Percentiles rank a stretch among this genome's conserved stretches.
Conservation (phyloP, 768 basidiomycete genomes). For the Hirschioporus abietinus region DNA sequence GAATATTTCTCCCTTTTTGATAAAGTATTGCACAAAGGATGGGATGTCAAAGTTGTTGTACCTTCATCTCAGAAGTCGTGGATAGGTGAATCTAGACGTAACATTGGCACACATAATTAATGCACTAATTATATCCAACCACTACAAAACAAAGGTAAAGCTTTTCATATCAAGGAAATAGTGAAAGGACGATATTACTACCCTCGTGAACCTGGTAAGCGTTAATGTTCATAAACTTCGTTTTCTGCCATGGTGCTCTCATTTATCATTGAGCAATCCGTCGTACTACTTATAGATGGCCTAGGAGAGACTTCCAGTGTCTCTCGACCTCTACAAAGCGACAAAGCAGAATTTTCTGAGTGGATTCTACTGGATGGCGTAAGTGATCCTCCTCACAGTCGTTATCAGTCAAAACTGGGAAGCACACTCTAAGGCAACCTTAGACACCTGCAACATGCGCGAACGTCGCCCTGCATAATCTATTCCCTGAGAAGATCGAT, state of each 20-base stretch:
- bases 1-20: not conserved
- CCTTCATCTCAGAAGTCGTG: slow-evolving; percentile 82
- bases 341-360: slow-evolving; percentile 72
- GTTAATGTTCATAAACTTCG: not conserved
- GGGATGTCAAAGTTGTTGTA: slow-evolving; percentile 76
- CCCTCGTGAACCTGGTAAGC: slow-evolving; percentile 50
- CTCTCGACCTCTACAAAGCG: slow-evolving; percentile 54
- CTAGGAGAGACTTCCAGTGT: slow-evolving; percentile 58
- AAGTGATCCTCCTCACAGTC: slow-evolving; percentile 21
- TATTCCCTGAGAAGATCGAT: slow-evolving; percentile 82
- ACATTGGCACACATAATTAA: slow-evolving; percentile 1
- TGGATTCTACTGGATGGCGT: slow-evolving; percentile 92
- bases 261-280: not conserved
- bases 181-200: slow-evolving; percentile 73
- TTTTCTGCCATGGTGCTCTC: not conserved
- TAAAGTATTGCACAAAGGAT: slow-evolving; percentile 37
- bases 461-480: slow-evolving; percentile 85
- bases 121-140: not conserved
- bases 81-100: slow-evolving; percentile 52
- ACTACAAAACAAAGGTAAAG: slow-evolving; percentile 49
- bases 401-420: not conserved
- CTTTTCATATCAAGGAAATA: slow-evolving; percentile 73
- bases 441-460: slow-evolving; percentile 90
- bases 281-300: slow-evolving; percentile 37
- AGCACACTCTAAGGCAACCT: slow-evolving; percentile 9